These are phyloP conservation scores for Carex sylvatica DNA, from an alignment of 202 grass and related monocot genomes.

Conservation along the genomic window DNA sequence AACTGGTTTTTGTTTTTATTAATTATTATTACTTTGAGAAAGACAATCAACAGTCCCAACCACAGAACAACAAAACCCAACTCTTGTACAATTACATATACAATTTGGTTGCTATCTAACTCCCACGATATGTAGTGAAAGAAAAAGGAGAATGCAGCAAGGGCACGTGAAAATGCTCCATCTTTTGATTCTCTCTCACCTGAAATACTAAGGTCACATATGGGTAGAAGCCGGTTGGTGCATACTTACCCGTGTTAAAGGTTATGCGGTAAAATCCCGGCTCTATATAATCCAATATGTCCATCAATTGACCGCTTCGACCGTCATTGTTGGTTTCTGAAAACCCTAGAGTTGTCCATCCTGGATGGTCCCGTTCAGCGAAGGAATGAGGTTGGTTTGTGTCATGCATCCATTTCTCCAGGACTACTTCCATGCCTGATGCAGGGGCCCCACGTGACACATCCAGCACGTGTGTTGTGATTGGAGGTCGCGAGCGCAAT, in stretches of 20 bases:
- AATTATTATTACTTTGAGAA: not conserved
- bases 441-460: conserved; percentile 60
- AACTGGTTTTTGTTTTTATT: conserved; percentile 7
- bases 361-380: conserved; percentile 42
- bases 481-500: conserved; percentile 57
- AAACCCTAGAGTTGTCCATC: conserved; percentile 57
- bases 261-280: conserved; percentile 84
- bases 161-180: conserved; percentile 89
- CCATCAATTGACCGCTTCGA: conserved; percentile 79
- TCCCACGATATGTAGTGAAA: conserved; percentile 88
- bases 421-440: conserved; percentile 67
- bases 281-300: conserved; percentile 43
- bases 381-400: conserved; percentile 43
- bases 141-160: conserved; percentile 87
- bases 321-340: conserved; percentile 82
- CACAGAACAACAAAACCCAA: not conserved
- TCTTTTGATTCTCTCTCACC: conserved; percentile 57
- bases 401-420: conserved; percentile 75
- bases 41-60: not conserved
- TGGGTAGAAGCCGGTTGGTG: conserved; percentile 72
- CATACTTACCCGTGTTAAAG: conserved; percentile 76
- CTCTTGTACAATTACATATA: not conserved
- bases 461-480: conserved; percentile 92
- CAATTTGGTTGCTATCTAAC: conserved; percentile 33
- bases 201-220: conserved; percentile 87